Base-by-base conservation (phyloP, 2,329 filamentous ascomycete species). In the Ploettnerulaceae sp. region DNA sequence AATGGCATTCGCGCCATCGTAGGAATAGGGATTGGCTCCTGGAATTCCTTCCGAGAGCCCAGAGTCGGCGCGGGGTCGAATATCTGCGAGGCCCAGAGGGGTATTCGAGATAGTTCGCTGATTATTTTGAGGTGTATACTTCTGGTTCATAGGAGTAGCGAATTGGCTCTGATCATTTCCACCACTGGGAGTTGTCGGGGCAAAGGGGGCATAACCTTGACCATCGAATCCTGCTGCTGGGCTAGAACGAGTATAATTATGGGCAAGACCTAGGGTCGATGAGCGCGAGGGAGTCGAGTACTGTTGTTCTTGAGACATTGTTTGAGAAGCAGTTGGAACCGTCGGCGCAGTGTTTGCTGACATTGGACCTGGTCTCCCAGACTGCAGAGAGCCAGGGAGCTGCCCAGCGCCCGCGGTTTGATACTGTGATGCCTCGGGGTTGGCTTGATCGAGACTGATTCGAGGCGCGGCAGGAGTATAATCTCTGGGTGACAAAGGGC, bases 71-170 rank as follows among this genome's bases (percentile, higher is more conserved):
- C 89, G 81, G 8, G 89, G 89, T 48, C 91, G 78, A 64, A 97
- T 96, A 66, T 97, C 91, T 51, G 89, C 87, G 33, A 97, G 77
- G 12, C 89, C 93, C 24, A 97, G 76, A 2, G 91, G 91, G 7
- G 90, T 95, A 64, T 93, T 91, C 56, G 88, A 86, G 43, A 82
- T 69, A 50, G 73, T 76, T 53, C 78, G 78, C 75, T 70, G 83
- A 64, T 68, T 80, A 38, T 71, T 75, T 7, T 77, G 71, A 32
- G 73, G 69, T 54, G 66, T 70, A 64, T 81, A 82, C 58, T 79
- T 81, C 47, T 68, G 57, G 47, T 68, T 70, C 4, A 76, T 73
- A 3, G 66, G 61, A 38, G 78, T 78, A 63, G 79, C 75, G 68
- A 84, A 87, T 64, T 88, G 86, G 11, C 53, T 51, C 57, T 65